Evolutionary conservation across 441 rosid genomes (phyloP).

Genomic region (Daphne laureola): DNA sequence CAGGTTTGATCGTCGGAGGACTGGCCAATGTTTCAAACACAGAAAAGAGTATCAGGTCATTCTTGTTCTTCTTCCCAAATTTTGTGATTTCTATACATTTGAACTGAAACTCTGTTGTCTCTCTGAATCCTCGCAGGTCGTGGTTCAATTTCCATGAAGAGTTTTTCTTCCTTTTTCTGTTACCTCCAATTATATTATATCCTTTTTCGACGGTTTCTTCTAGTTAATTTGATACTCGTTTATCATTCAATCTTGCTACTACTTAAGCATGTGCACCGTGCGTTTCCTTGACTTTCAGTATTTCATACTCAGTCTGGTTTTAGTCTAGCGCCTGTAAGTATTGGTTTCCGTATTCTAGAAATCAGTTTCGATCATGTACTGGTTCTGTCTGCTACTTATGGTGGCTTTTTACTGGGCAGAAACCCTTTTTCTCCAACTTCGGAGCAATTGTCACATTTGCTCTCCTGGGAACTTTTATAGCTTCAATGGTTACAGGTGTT

Average conservation of each 20-base stretch:
- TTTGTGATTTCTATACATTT: neutral
- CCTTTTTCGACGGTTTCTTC: constrained; percentile 25
- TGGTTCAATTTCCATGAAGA: constrained; percentile 99
- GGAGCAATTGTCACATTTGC: constrained; percentile 97
- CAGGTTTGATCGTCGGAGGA: constrained; percentile 87
- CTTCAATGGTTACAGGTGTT: constrained; percentile 78
- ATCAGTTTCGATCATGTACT: neutral
- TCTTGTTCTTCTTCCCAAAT: neutral
- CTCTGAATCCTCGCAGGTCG: constrained; percentile 38
- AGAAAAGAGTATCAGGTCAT: constrained; percentile 82
- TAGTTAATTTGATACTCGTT: constrained; percentile 1
- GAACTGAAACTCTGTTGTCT: neutral
- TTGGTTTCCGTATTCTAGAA: constrained; percentile 4
- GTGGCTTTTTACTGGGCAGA: constrained; percentile 37
- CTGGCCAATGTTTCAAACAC: constrained; percentile 90
- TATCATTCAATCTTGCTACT: constrained; percentile 1
- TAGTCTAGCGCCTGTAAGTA: constrained; percentile 84
- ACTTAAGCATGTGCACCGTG: constrained; percentile 7
- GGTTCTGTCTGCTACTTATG: neutral
- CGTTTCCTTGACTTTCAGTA: constrained; percentile 45
- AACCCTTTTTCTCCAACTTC: constrained; percentile 94
- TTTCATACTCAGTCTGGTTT: constrained; percentile 84
- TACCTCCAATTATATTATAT: constrained; percentile 98
- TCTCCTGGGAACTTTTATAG: constrained; percentile 75
- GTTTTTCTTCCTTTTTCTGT: constrained; percentile 87